Conservation (phyloP, 805 yeast genomes). For the Candida maesae region DNA sequence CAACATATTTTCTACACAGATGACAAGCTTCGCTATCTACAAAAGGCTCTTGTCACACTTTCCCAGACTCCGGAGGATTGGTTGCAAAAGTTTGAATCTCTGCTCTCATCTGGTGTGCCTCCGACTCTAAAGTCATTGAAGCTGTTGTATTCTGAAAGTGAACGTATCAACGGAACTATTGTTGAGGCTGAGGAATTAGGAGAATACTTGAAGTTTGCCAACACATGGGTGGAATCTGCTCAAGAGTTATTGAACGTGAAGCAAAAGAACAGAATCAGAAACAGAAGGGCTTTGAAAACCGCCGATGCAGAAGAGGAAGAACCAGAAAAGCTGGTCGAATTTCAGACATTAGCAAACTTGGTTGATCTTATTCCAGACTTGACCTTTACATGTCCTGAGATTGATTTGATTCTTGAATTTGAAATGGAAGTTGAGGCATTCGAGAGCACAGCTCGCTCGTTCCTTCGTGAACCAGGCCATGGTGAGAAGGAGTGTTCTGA, state of each 20-base stretch:
- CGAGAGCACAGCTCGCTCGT: constrained; percentile 41
- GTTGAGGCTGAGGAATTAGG: constrained; percentile 36
- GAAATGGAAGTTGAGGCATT: constrained; percentile 49
- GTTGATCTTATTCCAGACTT: constrained; percentile 45
- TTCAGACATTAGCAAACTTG: constrained; percentile 25
- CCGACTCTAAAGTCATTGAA: constrained; percentile 46
- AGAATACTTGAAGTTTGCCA: constrained; percentile 41
- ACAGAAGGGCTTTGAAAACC: constrained; percentile 11
- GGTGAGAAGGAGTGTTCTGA: constrained; percentile 44
- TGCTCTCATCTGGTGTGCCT: constrained; percentile 37
- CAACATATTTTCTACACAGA: constrained; percentile 49
- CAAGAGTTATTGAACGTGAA: constrained; percentile 40
- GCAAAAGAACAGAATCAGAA: constrained; percentile 39
- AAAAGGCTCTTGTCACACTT: constrained; percentile 35
- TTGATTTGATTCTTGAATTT: constrained; percentile 54
- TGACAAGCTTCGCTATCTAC: constrained; percentile 41
- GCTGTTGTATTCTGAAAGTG: constrained; percentile 50
- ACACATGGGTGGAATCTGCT: constrained; percentile 52
- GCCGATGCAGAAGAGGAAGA: constrained; percentile 5
- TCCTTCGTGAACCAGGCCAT: constrained; percentile 32
- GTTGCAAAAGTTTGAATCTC: constrained; percentile 41
- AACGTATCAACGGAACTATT: constrained; percentile 41
- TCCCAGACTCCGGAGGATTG: constrained; percentile 49
- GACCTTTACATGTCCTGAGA: constrained; percentile 53
- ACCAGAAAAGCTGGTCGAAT: constrained; percentile 14